phyloP scores from a whole-genome alignment of 352 stramenopile genomes.

The Pythium pyrilobum region DNA sequence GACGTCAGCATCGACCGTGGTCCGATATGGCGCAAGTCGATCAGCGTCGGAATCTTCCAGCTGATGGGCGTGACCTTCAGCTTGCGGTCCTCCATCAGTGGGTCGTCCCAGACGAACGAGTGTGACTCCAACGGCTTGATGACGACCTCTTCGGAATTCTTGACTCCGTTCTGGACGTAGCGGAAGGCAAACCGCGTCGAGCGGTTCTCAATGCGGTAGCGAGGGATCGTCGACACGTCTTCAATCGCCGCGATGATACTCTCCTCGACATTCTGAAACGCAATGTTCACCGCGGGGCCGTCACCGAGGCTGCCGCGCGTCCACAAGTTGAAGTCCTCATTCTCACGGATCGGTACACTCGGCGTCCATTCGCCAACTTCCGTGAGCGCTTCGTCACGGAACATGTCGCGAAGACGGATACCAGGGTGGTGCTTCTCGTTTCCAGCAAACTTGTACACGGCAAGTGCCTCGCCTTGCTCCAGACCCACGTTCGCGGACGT shows the following conservation, averaged over 20 bases:
- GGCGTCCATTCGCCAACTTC: slow-evolving; percentile 58
- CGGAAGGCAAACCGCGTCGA: slow-evolving; percentile 64
- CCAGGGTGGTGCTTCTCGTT: slow-evolving; percentile 68
- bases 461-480: slow-evolving; percentile 43
- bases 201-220: slow-evolving; percentile 84
- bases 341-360: slow-evolving; percentile 31
- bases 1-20: slow-evolving; percentile 37
- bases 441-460: slow-evolving; percentile 65
- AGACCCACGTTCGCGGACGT: slow-evolving; percentile 27
- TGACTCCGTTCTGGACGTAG: slow-evolving; percentile 64
- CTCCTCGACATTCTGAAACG: slow-evolving; percentile 51
- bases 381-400: slow-evolving; percentile 28
- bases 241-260: slow-evolving; percentile 67
- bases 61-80: slow-evolving; percentile 55
- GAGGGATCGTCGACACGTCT: slow-evolving; percentile 61
- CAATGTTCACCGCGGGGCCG: slow-evolving; percentile 64
- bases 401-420: slow-evolving; percentile 60
- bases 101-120: slow-evolving; percentile 80
- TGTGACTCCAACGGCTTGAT: slow-evolving; percentile 65
- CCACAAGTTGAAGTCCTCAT: slow-evolving; percentile 44
- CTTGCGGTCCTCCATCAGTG: slow-evolving; percentile 39
- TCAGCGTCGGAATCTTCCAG: slow-evolving; percentile 63
- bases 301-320: slow-evolving; percentile 63
- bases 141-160: slow-evolving; percentile 58
- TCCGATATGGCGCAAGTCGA: slow-evolving; percentile 77